Base-by-base conservation (phyloP, 208 protist species). In the Trypanosoma platydactyli region DNA sequence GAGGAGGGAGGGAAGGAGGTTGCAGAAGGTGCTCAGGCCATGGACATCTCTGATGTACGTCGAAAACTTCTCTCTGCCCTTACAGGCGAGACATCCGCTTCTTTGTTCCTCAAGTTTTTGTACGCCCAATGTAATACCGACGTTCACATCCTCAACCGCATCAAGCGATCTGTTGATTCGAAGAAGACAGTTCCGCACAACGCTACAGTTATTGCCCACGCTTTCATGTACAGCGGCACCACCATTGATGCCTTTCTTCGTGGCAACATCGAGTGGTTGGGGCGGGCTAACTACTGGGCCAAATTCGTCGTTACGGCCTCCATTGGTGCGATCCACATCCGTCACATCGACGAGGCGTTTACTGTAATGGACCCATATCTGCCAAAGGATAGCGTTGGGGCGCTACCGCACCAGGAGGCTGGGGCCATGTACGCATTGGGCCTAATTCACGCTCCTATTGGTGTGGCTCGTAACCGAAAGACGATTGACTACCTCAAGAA, bases 341-440 rank as follows among this genome's bases (percentile, higher is more conserved):
- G 97, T 35, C 92, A 99, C 75, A 83, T 97, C 12, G 90, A 90
- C 29, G 76, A 98, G 38, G 81, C 77, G 29, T 78, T 92, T 64
- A 81, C 79, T 45, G 67, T 99, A 20, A 76, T 99, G 20, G 77
- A 91, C 50, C 78, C 86, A 13, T 99, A 99, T 78, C 77, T 99
- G 18, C 98, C 98, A 11, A 82, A 77, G 38, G 75, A 65, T 1
- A 41, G 42, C 44, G 77, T 72, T 25, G 69, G 87, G 25, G 48
- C 79, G 6, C 81, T 87, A 25, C 94, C 98, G 22, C 99, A 98
- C 80, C 84, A 91, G 20, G 97, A 99, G 75, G 97, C 96, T 44
- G 99, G 99, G 27, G 81, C 98, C 2, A 87, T 99, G 20, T 99
- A 98, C 69, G 99, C 97, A 9, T 79, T 99, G 0, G 98, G 98